phyloP scores from a whole-genome alignment of 208 protist genomes.

The Acanthamoeba sp. region DNA sequence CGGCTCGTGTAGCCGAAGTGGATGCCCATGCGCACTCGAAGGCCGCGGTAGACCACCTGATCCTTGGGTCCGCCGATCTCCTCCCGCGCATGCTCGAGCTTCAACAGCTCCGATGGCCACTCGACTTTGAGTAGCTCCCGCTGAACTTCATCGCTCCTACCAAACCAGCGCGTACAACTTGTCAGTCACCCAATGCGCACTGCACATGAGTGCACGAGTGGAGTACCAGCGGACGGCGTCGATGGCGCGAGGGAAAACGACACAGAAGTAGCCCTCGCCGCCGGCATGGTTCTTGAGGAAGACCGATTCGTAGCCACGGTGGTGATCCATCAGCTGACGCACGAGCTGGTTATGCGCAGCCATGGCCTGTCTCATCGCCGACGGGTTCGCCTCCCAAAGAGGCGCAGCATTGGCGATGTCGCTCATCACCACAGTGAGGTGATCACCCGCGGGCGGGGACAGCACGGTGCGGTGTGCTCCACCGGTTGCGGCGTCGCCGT shows the following conservation, averaged over 20 bases:
- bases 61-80: background rate
- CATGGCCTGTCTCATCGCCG: constrained; percentile 64
- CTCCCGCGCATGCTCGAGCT: background rate
- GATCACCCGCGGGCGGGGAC: background rate
- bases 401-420: constrained; percentile 56
- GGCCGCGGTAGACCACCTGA: background rate
- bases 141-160: constrained; percentile 41
- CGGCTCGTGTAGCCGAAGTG: background rate
- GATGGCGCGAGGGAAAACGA: background rate
- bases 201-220: no score
- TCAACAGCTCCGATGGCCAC: constrained; percentile 21
- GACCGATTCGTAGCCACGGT: constrained; percentile 68
- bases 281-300: constrained; percentile 3
- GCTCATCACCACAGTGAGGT: constrained; percentile 42
- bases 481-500: background rate
- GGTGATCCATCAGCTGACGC: background rate
- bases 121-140: constrained; percentile 18
- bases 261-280: constrained; percentile 66
- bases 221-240: constrained; percentile 18
- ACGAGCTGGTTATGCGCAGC: constrained; percentile 27
- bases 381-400: constrained; percentile 49
- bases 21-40: constrained; percentile 73
- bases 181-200: no score
- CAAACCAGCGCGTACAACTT: no score
- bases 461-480: background rate